These are phyloP conservation scores for Durusdinium trenchii DNA, from an alignment of 73 alveolate species.

Conservation along the genomic window DNA sequence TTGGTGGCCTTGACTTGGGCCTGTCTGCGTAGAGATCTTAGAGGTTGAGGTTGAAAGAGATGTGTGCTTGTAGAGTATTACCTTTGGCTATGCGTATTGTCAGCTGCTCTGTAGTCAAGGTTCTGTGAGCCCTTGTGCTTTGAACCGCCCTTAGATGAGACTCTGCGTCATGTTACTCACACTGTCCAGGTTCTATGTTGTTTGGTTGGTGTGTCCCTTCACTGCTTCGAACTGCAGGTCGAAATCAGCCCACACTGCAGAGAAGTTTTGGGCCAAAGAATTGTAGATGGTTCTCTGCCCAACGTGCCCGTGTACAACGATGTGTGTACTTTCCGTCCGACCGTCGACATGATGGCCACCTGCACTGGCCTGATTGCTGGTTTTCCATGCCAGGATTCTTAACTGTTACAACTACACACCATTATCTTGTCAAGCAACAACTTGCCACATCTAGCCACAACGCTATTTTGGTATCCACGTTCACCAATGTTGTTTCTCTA, in stretches of 20 bases:
- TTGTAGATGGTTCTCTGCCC: not conserved
- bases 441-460: not conserved
- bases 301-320: not conserved
- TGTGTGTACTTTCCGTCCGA: not conserved
- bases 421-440: not conserved
- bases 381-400: not conserved
- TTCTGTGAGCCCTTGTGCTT: not conserved
- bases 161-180: not conserved
- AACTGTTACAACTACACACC: no score
- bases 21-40: not conserved
- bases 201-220: no score
- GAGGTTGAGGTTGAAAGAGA: no score
- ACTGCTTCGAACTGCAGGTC: no score
- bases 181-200: no score
- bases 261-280: not conserved
- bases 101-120: no score
- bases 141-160: not conserved
- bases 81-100: no score
- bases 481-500: not conserved
- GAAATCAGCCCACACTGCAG: not conserved
- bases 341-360: not conserved
- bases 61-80: no score
- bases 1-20: not conserved
- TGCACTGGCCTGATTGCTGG: not conserved
- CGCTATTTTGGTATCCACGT: not conserved